Evolutionary conservation across 2,329 filamentous ascomycete genomes (phyloP).

Genomic region (Sporothrix mexicana): DNA sequence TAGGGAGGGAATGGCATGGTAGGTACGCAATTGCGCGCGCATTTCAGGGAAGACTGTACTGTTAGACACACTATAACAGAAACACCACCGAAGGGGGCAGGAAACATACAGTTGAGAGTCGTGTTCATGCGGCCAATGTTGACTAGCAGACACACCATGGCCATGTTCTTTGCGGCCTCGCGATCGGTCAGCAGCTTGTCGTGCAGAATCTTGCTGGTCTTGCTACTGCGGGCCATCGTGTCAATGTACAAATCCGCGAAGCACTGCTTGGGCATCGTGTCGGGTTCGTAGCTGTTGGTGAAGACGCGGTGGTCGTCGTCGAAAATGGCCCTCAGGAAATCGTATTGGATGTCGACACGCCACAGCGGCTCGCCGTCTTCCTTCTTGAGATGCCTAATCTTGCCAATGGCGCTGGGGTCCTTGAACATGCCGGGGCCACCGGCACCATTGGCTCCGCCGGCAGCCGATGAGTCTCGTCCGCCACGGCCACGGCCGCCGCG

Average conservation of each 20-base stretch:
- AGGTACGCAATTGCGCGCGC: conserved; percentile 95
- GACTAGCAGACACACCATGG: conserved; percentile 97
- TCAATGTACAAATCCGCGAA: conserved; percentile 98
- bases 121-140: conserved; percentile 99
- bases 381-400: conserved; percentile 86
- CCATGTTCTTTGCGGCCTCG: conserved; percentile 94
- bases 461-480: conserved; percentile 43
- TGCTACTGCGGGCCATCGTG: conserved; percentile 97
- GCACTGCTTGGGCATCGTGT: conserved; percentile 65
- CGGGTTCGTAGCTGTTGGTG: conserved; percentile 83
- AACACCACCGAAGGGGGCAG: conserved; percentile 38
- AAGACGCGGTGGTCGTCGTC: conserved; percentile 78
- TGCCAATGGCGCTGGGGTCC: conserved; percentile 58
- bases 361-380: conserved; percentile 86
- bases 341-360: conserved; percentile 87
- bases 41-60: conserved; percentile 93
- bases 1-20: conserved; percentile 95
- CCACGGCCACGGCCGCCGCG: conserved; percentile 38
- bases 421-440: conserved; percentile 43
- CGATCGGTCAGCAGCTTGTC: conserved; percentile 94
- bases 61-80: conserved; percentile 38
- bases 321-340: conserved; percentile 81
- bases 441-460: conserved; percentile 39
- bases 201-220: conserved; percentile 97
- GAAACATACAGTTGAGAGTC: conserved; percentile 83